These are phyloP conservation scores for Nicotiana sylvestris DNA, from an alignment of 257 asterid genomes.

Conservation along the genomic window DNA sequence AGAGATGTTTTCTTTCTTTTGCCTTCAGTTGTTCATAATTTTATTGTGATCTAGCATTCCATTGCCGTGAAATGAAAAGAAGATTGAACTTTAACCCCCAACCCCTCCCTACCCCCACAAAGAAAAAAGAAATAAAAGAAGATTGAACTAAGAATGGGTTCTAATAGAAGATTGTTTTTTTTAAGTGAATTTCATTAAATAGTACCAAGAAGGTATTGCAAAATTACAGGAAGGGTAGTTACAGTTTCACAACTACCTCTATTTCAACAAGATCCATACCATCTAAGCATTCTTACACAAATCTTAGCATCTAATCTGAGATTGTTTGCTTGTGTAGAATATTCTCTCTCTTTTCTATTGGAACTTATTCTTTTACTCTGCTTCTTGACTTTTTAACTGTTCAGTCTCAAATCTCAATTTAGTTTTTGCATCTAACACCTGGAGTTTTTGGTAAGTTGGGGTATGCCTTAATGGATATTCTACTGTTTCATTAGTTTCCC, in stretches of 20 bases:
- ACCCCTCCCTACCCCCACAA: background rate
- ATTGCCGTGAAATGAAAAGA: background rate
- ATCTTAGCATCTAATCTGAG: background rate
- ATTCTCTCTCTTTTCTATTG: background rate
- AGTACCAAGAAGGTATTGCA: too few species aligned
- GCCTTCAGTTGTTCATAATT: background rate
- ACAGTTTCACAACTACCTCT: too few species aligned
- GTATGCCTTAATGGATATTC: background rate
- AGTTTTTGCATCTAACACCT: background rate
- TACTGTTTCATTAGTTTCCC: background rate
- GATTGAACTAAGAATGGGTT: background rate
- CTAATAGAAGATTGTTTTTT: too few species aligned
- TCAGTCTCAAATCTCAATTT: background rate
- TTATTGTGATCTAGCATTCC: background rate
- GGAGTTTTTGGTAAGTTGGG: background rate
- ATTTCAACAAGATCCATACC: too few species aligned
- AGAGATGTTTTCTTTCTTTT: background rate
- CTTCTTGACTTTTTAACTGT: constrained; percentile 3
- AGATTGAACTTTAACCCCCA: background rate
- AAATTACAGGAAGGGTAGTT: too few species aligned
- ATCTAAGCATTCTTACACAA: too few species aligned
- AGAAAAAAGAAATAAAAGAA: background rate
- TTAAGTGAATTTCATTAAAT: too few species aligned
- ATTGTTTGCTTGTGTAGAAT: background rate
- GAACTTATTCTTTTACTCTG: background rate